Percentiles rank a stretch among this genome's conserved stretches.
Evolutionary conservation across 78 protist genomes (phyloP).

Genomic region (Protostelium mycophagum): DNA sequence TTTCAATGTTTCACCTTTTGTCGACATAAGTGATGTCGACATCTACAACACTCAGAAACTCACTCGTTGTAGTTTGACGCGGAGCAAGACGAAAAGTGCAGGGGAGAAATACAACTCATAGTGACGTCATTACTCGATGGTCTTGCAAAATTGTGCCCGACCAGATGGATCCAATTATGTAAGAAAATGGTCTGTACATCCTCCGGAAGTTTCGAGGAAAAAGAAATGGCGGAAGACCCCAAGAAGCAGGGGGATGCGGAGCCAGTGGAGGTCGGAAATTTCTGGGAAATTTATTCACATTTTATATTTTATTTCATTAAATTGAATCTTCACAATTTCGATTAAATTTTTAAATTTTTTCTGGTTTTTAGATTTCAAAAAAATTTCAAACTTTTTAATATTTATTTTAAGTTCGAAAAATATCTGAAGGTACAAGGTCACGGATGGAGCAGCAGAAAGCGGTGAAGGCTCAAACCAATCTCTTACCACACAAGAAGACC

Average conservation of each 20-base stretch:
- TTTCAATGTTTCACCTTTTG: too few relatives aligned
- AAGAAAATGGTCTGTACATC: slow-evolving; percentile 45
- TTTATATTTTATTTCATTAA: too few relatives aligned
- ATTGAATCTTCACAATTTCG: too few relatives aligned
- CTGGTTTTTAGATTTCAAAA: too few relatives aligned
- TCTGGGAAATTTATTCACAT: too few relatives aligned
- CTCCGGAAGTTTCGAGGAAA: background rate
- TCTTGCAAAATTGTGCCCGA: slow-evolving; percentile 28
- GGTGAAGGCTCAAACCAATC: background rate
- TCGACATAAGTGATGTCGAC: background rate
- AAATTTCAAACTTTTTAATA: too few relatives aligned
- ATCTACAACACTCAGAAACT: background rate
- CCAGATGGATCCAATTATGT: slow-evolving; percentile 37
- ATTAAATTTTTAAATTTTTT: too few relatives aligned
- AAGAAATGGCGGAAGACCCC: slow-evolving; percentile 8
- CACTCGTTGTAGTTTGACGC: slow-evolving; percentile 15
- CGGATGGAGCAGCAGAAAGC: background rate
- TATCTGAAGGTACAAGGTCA: background rate
- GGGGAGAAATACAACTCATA: slow-evolving; percentile 35
- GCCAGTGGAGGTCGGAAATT: slow-evolving; percentile 13
- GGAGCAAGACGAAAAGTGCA: slow-evolving; percentile 29
- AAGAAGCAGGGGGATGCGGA: slow-evolving; percentile 34
- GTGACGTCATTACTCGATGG: slow-evolving; percentile 27
- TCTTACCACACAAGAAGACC: background rate
- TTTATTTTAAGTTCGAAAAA: too few relatives aligned